Evolutionary conservation across 2,329 filamentous ascomycete species (phyloP).

Genomic region (Stagonosporopsis tanaceti): DNA sequence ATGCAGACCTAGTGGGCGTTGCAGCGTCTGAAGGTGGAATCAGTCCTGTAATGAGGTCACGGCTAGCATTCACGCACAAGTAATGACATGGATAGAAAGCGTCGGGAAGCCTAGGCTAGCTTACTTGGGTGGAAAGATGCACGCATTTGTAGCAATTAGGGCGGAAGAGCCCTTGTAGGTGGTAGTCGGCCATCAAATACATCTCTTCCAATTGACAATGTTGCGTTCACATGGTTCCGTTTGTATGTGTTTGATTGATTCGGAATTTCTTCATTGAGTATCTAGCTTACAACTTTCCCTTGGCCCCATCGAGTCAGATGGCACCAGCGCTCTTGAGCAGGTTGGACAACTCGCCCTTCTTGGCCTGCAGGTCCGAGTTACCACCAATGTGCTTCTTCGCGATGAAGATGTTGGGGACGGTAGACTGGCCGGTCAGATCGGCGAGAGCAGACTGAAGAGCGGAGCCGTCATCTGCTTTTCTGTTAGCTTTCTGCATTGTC

Average conservation of each 20-base stretch:
- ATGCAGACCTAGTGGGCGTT: conserved; percentile 49
- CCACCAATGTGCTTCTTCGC: conserved; percentile 90
- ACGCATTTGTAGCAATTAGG: conserved; percentile 33
- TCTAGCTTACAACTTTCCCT: conserved; percentile 10
- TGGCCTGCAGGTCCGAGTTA: conserved; percentile 84
- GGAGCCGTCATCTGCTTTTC: conserved; percentile 73
- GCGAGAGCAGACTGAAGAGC: conserved; percentile 84
- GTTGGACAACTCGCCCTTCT: conserved; percentile 68
- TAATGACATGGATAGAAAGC: conserved; percentile 32
- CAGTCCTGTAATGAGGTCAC: conserved; percentile 32
- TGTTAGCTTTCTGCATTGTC: not conserved
- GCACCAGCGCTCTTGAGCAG: conserved; percentile 72
- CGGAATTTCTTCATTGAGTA: not conserved
- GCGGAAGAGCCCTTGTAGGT: conserved; percentile 18
- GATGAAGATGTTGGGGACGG: conserved; percentile 97
- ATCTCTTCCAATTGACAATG: conserved; percentile 17
- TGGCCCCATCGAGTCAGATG: conserved; percentile 55
- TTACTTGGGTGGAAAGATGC: conserved; percentile 20
- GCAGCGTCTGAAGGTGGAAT: conserved; percentile 13
- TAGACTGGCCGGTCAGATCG: conserved; percentile 82
- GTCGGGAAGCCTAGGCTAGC: conserved; percentile 28
- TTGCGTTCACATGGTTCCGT: not conserved
- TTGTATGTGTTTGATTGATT: not conserved
- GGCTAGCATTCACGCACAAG: conserved; percentile 43
- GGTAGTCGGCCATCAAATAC: conserved; percentile 37